Evolutionary conservation across 2,329 filamentous ascomycete genomes (phyloP).

Genomic region (Fonsecaea nubica): DNA sequence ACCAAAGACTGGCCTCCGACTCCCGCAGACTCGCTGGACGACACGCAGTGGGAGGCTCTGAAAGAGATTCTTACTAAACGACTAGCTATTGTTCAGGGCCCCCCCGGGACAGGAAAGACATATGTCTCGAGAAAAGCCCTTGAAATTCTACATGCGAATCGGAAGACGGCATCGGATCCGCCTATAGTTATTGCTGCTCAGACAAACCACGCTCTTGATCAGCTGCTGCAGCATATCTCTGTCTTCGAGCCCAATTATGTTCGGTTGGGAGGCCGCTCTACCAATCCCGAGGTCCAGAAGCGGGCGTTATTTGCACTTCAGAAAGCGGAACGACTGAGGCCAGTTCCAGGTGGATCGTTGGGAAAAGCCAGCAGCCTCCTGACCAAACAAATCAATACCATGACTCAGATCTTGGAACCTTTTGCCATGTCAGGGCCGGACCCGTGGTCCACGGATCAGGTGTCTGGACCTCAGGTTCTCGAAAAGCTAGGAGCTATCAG

Average conservation of each 20-base stretch:
- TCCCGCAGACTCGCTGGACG: conserved; percentile 63
- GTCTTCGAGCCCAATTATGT: conserved; percentile 68
- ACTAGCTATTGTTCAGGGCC: conserved; percentile 81
- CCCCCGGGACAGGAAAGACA: conserved; percentile 81
- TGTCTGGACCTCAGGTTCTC: conserved; percentile 51
- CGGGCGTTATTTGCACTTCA: conserved; percentile 71
- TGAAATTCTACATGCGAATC: conserved; percentile 68
- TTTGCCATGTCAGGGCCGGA: conserved; percentile 46
- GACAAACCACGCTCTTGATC: conserved; percentile 89
- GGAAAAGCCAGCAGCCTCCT: conserved; percentile 51
- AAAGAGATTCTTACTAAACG: conserved; percentile 72
- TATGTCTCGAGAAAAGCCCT: conserved; percentile 78
- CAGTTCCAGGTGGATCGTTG: conserved; percentile 51
- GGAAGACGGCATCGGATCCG: conserved; percentile 57
- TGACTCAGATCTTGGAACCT: conserved; percentile 52
- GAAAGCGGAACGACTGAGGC: conserved; percentile 42
- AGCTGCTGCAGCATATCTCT: conserved; percentile 71
- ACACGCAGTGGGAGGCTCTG: conserved; percentile 73
- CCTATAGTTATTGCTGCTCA: conserved; percentile 83
- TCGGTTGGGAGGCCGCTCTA: conserved; percentile 72
- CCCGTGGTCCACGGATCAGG: conserved; percentile 58
- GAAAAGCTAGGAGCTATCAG: conserved; percentile 65
- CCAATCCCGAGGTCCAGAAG: conserved; percentile 68
- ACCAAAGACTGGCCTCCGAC: conserved; percentile 60
- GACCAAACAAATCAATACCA: conserved; percentile 50